These are phyloP conservation scores for Oemleria cerasiformis DNA, from an alignment of 306 rosid species.

Conservation along the genomic window DNA sequence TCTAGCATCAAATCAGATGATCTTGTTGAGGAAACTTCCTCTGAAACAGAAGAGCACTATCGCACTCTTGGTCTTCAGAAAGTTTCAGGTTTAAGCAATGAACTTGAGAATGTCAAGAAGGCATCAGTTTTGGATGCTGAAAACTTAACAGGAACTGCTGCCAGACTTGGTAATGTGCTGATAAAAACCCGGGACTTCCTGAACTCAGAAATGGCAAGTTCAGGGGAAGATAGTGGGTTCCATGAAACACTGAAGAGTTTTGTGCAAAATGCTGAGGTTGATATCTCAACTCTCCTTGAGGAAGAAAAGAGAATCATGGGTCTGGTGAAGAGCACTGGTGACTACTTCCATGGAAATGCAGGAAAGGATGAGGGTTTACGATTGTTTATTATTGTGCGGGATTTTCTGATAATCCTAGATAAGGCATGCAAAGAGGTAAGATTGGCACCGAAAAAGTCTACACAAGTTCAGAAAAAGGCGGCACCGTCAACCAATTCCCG, in stretches of 20 bases:
- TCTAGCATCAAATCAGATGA: constrained; percentile 66
- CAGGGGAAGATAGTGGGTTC: constrained; percentile 45
- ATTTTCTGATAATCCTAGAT: constrained; percentile 82
- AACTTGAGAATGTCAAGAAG: constrained; percentile 77
- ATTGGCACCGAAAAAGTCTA: constrained; percentile 37
- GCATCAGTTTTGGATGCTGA: constrained; percentile 85
- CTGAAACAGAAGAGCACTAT: constrained; percentile 60
- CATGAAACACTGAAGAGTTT: constrained; percentile 48
- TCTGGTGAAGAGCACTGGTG: constrained; percentile 84
- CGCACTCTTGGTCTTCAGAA: constrained; percentile 66
- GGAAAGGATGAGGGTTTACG: constrained; percentile 91
- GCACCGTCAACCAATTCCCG: constrained; percentile 29
- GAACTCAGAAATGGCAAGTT: constrained; percentile 38
- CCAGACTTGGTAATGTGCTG: constrained; percentile 64
- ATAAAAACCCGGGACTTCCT: constrained; percentile 56
- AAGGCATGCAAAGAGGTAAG: constrained; percentile 73
- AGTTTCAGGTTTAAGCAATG: constrained; percentile 65
- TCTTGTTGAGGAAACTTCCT: constrained; percentile 39
- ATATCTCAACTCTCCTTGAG: constrained; percentile 46
- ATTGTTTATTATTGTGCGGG: constrained; percentile 68
- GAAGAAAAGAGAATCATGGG: constrained; percentile 83
- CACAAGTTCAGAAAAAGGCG: constrained; percentile 41
- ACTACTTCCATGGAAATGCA: constrained; percentile 86
- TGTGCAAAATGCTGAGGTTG: constrained; percentile 64
- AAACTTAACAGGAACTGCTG: constrained; percentile 65